Percentiles rank a stretch among this genome's conserved stretches.
Conservation (phyloP, 2,329 filamentous ascomycete species). For the Xylaria sp. region DNA sequence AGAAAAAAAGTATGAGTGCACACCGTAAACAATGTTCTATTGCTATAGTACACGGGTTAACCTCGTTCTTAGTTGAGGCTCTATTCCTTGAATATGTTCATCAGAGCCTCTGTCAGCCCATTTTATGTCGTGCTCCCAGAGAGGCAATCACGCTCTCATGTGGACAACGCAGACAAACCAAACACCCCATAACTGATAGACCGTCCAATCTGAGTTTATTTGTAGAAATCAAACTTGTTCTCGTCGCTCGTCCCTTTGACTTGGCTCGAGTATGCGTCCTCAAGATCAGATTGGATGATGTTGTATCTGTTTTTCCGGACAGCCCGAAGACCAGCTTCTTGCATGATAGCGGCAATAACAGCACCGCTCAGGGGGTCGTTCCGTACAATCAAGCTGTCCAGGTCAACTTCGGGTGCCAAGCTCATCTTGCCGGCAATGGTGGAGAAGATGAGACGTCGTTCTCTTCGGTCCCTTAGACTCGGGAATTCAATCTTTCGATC, state of each 20-base stretch:
- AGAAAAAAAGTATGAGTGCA: background rate
- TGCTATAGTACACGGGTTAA: slow-evolving; percentile 36
- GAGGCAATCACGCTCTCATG: background rate
- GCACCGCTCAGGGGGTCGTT: slow-evolving; percentile 96
- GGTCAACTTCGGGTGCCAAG: slow-evolving; percentile 92
- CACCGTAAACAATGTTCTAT: slow-evolving; percentile 26
- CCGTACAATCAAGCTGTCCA: slow-evolving; percentile 94
- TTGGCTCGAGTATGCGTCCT: slow-evolving; percentile 96
- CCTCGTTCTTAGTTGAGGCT: slow-evolving; percentile 12
- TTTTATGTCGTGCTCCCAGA: background rate
- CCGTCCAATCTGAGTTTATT: slow-evolving; percentile 59
- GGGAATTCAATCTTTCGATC: slow-evolving; percentile 99
- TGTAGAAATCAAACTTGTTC: slow-evolving; percentile 92
- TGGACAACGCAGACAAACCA: background rate
- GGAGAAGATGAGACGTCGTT: slow-evolving; percentile 94
- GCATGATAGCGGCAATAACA: slow-evolving; percentile 98
- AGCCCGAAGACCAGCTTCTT: slow-evolving; percentile 93
- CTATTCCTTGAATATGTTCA: slow-evolving; percentile 7
- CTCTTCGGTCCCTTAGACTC: slow-evolving; percentile 90
- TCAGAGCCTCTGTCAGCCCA: slow-evolving; percentile 5
- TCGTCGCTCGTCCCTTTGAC: slow-evolving; percentile 81
- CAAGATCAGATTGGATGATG: slow-evolving; percentile 96
- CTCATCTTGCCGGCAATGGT: slow-evolving; percentile 99
- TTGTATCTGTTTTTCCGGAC: slow-evolving; percentile 99
- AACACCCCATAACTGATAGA: background rate